Percentiles rank a stretch among this genome's conserved stretches.
Conservation (phyloP, 441 rosid species). For the Gossypium schwendimanii region DNA sequence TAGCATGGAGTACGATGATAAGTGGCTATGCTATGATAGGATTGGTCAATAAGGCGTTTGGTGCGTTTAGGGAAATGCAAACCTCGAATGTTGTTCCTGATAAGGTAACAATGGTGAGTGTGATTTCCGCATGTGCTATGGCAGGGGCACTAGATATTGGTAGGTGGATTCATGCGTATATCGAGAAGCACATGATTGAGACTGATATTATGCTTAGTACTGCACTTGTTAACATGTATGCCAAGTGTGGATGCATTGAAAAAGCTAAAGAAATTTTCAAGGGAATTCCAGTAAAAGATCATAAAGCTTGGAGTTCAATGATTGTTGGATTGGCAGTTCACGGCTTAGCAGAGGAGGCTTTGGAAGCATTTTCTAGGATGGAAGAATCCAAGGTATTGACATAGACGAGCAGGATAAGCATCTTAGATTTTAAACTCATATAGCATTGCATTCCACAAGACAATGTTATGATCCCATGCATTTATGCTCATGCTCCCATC, state of each 20-base stretch:
- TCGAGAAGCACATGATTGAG: slow-evolving; percentile 41
- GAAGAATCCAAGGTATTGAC: slow-evolving; percentile 11
- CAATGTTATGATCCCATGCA: neutral
- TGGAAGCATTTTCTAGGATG: slow-evolving; percentile 29
- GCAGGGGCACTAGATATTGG: slow-evolving; percentile 60
- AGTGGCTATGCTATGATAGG: slow-evolving; percentile 43
- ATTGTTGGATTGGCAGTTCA: slow-evolving; percentile 58
- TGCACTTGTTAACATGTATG: slow-evolving; percentile 70
- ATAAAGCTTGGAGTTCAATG: slow-evolving; percentile 71
- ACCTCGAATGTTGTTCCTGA: slow-evolving; percentile 36
- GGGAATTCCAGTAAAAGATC: slow-evolving; percentile 37
- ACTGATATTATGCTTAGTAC: slow-evolving; percentile 44
- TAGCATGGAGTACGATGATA: slow-evolving; percentile 65
- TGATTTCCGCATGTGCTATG: slow-evolving; percentile 61
- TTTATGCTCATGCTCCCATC: neutral
- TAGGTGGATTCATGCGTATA: slow-evolving; percentile 53
- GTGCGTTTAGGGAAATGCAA: slow-evolving; percentile 54
- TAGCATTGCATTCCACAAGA: neutral
- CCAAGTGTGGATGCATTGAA: slow-evolving; percentile 54
- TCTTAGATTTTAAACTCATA: neutral
- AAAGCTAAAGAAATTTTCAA: slow-evolving; percentile 39
- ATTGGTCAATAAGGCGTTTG: slow-evolving; percentile 47
- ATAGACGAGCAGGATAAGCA: neutral
- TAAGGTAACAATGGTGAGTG: slow-evolving; percentile 55
- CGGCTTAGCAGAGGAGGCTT: slow-evolving; percentile 50